phyloP scores from a whole-genome alignment of 148 eudicot species.

The Camellia lanceoleosa region DNA sequence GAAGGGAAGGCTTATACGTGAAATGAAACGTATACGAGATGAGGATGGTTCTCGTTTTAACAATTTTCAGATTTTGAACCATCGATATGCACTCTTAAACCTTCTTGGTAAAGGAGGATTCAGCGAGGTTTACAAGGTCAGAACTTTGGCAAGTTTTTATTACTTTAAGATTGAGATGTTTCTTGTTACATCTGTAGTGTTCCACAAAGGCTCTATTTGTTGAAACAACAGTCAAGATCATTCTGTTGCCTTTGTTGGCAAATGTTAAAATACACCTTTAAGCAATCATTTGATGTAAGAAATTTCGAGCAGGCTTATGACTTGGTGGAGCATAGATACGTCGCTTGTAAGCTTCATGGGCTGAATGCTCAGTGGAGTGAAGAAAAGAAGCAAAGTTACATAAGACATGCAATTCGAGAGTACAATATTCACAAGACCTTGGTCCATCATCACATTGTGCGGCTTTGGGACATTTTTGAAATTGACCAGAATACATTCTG shows the following conservation, averaged over 20 bases:
- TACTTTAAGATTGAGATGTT: background rate
- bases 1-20: constrained; percentile 97
- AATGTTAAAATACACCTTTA: constrained; percentile 28
- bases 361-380: constrained; percentile 95
- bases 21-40: constrained; percentile 98
- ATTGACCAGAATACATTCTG: constrained; percentile 95
- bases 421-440: constrained; percentile 97
- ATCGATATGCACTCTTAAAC: constrained; percentile 91
- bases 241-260: constrained; percentile 31
- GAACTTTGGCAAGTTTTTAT: constrained; percentile 3
- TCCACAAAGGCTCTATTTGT: background rate
- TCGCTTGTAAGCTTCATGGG: constrained; percentile 99
- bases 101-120: constrained; percentile 98
- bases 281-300: constrained; percentile 41
- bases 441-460: constrained; percentile 90
- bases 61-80: constrained; percentile 79
- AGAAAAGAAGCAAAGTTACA: constrained; percentile 98
- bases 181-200: background rate
- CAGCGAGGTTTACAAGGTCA: constrained; percentile 97
- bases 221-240: background rate
- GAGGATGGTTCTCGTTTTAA: constrained; percentile 98
- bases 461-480: constrained; percentile 99
- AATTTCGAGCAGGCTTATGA: constrained; percentile 84
- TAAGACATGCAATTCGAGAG: constrained; percentile 94
- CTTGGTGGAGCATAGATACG: constrained; percentile 94